These are phyloP conservation scores for Obba rivulosa DNA, from an alignment of 768 basidiomycete species.

Conservation along the genomic window DNA sequence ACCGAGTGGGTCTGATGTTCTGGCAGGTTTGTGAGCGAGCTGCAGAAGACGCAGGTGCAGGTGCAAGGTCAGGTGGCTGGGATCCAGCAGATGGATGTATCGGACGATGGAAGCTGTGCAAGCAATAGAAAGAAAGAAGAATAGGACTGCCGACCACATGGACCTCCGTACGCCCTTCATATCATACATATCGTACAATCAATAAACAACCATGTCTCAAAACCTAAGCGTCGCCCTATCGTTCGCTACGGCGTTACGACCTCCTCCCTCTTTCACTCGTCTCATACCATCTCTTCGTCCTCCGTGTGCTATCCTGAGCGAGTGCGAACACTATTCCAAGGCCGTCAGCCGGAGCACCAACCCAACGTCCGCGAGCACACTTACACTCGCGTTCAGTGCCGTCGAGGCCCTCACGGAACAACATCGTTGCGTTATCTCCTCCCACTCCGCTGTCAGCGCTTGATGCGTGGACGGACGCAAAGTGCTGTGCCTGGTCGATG, in stretches of 20 bases:
- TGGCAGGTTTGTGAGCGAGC: conserved; percentile 21
- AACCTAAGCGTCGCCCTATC: not conserved
- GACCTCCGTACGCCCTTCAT: not conserved
- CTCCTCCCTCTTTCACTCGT: conserved; percentile 51
- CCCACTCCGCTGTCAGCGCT: conserved; percentile 44
- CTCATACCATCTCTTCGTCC: conserved; percentile 84
- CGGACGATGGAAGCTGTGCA: not conserved
- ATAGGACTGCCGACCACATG: not conserved
- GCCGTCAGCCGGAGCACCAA: not conserved
- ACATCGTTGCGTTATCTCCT: conserved; percentile 55
- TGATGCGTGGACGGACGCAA: conserved; percentile 38
- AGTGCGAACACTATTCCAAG: conserved; percentile 67
- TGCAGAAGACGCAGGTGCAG: conserved; percentile 12
- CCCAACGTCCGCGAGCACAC: conserved; percentile 22
- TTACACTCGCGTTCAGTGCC: conserved; percentile 88
- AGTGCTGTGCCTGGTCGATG: conserved; percentile 86
- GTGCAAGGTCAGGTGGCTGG: not conserved
- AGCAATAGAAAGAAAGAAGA: conserved; percentile 9
- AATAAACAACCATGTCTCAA: not conserved
- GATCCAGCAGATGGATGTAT: too few species aligned
- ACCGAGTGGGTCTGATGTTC: not conserved
- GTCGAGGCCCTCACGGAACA: conserved; percentile 88
- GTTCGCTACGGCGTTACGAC: conserved; percentile 19
- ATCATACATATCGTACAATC: conserved; percentile 2
- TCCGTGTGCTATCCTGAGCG: conserved; percentile 76